phyloP scores from a whole-genome alignment of 2,329 filamentous ascomycete species.

The Didymella arachidicola region DNA sequence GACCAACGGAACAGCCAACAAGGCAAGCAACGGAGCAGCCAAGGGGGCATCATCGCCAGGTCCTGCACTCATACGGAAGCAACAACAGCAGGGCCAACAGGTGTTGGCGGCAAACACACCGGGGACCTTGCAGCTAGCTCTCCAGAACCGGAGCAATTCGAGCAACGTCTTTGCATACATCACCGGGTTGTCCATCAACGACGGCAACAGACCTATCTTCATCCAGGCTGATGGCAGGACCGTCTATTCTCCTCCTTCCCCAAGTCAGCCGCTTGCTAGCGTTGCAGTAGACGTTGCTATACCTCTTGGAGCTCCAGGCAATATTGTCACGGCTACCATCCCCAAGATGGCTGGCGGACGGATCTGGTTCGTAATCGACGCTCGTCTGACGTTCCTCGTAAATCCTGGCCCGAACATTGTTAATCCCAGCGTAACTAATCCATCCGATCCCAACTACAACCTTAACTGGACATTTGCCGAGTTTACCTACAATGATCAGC shows the following conservation, averaged over 20 bases:
- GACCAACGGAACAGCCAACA: not conserved
- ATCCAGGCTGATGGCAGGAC: conserved; percentile 71
- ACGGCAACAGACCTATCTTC: conserved; percentile 67
- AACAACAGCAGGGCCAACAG: conserved; percentile 33
- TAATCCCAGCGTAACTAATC: conserved; percentile 76
- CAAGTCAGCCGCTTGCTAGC: conserved; percentile 59
- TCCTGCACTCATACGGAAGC: conserved; percentile 14
- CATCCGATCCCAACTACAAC: conserved; percentile 57
- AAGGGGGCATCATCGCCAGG: not conserved
- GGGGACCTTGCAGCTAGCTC: conserved; percentile 64
- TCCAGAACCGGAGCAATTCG: conserved; percentile 72
- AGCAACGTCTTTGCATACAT: conserved; percentile 72
- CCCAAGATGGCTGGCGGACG: conserved; percentile 75
- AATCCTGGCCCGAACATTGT: conserved; percentile 77
- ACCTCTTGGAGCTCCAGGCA: conserved; percentile 67
- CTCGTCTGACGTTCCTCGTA: conserved; percentile 70
- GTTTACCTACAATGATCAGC: conserved; percentile 57
- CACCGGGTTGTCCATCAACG: conserved; percentile 70
- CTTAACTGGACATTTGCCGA: conserved; percentile 58
- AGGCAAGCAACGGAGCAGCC: not conserved
- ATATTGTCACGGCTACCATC: conserved; percentile 67
- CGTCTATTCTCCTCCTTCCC: conserved; percentile 69
- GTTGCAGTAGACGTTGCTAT: conserved; percentile 69
- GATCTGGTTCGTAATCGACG: conserved; percentile 73
- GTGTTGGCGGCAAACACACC: conserved; percentile 32